phyloP scores from a whole-genome alignment of 805 yeast species.

The Torulaspora quercuum region DNA sequence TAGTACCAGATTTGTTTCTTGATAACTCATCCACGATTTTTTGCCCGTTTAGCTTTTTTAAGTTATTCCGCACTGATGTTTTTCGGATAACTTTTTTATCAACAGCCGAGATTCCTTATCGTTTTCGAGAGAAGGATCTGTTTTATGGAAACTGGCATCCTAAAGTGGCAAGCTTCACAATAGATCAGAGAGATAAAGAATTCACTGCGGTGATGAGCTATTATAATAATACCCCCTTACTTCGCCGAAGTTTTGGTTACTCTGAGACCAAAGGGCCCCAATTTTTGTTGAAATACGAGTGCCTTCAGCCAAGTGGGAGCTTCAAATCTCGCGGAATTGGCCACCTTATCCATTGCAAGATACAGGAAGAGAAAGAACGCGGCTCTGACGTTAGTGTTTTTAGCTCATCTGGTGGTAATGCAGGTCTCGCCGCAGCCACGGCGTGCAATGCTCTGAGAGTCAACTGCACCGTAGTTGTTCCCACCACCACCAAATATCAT shows the following conservation, averaged over 20 bases:
- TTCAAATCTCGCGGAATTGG: slow-evolving; percentile 56
- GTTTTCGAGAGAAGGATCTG: not conserved
- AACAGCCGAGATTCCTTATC: not conserved
- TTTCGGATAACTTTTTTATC: not conserved
- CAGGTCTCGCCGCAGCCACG: slow-evolving; percentile 47
- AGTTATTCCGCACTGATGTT: too few species aligned
- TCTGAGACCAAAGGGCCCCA: slow-evolving; percentile 18
- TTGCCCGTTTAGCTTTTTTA: too few species aligned
- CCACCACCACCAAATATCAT: slow-evolving; percentile 43
- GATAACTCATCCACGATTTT: too few species aligned
- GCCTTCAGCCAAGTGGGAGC: slow-evolving; percentile 52
- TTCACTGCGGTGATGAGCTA: too few species aligned
- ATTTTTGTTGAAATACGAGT: slow-evolving; percentile 46
- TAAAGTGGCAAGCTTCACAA: not conserved
- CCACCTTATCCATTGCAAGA: slow-evolving; percentile 36
- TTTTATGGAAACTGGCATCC: not conserved
- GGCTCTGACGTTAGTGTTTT: slow-evolving; percentile 36
- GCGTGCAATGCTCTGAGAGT: slow-evolving; percentile 35
- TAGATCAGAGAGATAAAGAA: not conserved
- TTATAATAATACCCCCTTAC: slow-evolving; percentile 17
- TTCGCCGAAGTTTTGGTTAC: slow-evolving; percentile 9
- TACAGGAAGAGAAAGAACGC: slow-evolving; percentile 28
- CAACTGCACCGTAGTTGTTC: slow-evolving; percentile 60
- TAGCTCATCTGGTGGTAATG: slow-evolving; percentile 55
- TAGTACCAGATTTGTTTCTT: too few species aligned